Conservation (phyloP, 495 filamentous ascomycete genomes). For the Penicillium dipodomyicola region DNA sequence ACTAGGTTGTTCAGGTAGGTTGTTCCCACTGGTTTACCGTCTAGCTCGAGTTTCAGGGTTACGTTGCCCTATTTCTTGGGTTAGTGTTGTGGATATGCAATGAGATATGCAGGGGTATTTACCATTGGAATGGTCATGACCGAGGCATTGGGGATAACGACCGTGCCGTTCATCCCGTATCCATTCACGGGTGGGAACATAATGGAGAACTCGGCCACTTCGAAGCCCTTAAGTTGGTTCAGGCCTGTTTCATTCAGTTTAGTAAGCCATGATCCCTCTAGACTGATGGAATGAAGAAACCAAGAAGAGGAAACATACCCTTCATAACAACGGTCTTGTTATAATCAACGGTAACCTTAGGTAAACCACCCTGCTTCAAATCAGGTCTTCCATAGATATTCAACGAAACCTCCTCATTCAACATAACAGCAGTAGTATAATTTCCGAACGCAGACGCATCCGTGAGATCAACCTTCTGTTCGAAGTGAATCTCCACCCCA, state of each 20-base stretch:
- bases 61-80: constrained; percentile 55
- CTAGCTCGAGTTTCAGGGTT: constrained; percentile 57
- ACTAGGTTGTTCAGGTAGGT: constrained; percentile 56
- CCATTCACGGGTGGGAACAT: constrained; percentile 40
- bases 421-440: constrained; percentile 53
- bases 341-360: constrained; percentile 50
- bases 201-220: constrained; percentile 52
- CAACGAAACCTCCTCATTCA: constrained; percentile 54
- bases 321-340: constrained; percentile 57
- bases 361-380: constrained; percentile 51
- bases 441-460: constrained; percentile 56
- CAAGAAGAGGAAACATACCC: constrained; percentile 35
- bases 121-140: constrained; percentile 63
- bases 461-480: constrained; percentile 51
- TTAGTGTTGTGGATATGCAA: not conserved
- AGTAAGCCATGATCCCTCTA: not conserved
- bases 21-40: constrained; percentile 51
- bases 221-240: constrained; percentile 59
- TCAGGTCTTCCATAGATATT: constrained; percentile 58
- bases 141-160: constrained; percentile 68
- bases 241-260: constrained; percentile 40
- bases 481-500: constrained; percentile 50
- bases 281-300: not conserved
- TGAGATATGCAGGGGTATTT: constrained; percentile 6
- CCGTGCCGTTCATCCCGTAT: constrained; percentile 62